Percentiles rank a stretch among this genome's conserved stretches.
Conservation (phyloP, 208 protist species). For the Phytomonas sp. region DNA sequence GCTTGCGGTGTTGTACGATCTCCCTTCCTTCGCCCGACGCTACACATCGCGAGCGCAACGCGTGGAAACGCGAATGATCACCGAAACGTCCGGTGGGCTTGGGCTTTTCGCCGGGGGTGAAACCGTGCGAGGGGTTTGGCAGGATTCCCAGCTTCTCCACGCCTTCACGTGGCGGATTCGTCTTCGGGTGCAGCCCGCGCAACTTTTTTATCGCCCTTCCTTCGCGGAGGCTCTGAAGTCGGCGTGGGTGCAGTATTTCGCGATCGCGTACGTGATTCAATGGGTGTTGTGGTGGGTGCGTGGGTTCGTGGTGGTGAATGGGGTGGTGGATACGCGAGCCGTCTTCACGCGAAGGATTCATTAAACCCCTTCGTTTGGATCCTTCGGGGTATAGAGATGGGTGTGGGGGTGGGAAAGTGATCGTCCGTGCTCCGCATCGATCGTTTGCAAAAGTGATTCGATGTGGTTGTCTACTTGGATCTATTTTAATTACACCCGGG, state of each 20-base stretch:
- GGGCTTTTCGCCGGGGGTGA: conserved; percentile 21
- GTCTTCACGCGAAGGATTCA: conserved; percentile 19
- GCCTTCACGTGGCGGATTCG: conserved; percentile 63
- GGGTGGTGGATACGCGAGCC: conserved; percentile 44
- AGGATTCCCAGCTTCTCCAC: conserved; percentile 53
- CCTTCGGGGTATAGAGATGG: neutral
- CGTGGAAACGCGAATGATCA: conserved; percentile 22
- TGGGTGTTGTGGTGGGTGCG: conserved; percentile 68
- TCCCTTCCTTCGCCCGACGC: conserved; percentile 35
- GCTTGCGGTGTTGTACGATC: conserved; percentile 39
- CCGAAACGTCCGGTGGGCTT: conserved; percentile 37
- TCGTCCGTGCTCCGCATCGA: no score
- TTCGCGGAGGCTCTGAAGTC: conserved; percentile 68
- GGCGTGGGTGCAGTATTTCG: conserved; percentile 81
- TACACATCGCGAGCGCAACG: conserved; percentile 62
- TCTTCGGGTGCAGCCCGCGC: conserved; percentile 39
- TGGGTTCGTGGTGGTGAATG: conserved; percentile 43
- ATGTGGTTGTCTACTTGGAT: no score
- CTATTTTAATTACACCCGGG: no score
- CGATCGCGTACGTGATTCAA: conserved; percentile 60
- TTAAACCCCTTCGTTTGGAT: neutral
- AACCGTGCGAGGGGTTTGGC: conserved; percentile 26
- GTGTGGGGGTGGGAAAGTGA: neutral
- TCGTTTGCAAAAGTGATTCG: no score
- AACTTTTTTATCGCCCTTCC: conserved; percentile 53